A percentile compares a stretch with the other conserved stretches of the same genome.
Evolutionary conservation across 2,329 filamentous ascomycete species (phyloP).

Genomic region (Epichloe gansuensis): DNA sequence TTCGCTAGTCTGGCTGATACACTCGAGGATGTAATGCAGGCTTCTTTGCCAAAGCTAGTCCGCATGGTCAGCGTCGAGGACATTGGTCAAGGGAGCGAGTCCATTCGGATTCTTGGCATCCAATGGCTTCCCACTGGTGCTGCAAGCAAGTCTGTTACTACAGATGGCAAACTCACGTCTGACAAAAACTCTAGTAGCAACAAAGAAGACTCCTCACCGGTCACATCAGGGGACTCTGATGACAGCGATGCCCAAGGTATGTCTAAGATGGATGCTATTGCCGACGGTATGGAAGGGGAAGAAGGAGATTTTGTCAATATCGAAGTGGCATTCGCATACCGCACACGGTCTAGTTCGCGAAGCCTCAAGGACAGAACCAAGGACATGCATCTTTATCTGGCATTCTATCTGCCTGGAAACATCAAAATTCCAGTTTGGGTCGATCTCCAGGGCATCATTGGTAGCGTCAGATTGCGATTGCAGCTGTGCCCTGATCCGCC

Average conservation of each 20-base stretch:
- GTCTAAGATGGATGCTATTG: slow-evolving; percentile 20
- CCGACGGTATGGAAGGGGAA: slow-evolving; percentile 59
- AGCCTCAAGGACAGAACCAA: slow-evolving; percentile 60
- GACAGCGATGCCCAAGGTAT: slow-evolving; percentile 16
- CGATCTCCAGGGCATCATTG: slow-evolving; percentile 59
- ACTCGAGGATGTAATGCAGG: slow-evolving; percentile 72
- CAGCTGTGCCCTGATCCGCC: slow-evolving; percentile 67
- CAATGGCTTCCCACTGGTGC: slow-evolving; percentile 62
- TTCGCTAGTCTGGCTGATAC: slow-evolving; percentile 58
- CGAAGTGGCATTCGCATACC: slow-evolving; percentile 63
- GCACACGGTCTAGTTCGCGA: slow-evolving; percentile 47
- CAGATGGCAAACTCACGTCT: slow-evolving; percentile 41
- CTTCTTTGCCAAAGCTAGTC: slow-evolving; percentile 54
- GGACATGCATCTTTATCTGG: slow-evolving; percentile 51
- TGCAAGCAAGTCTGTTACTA: slow-evolving; percentile 46
- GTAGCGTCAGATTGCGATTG: slow-evolving; percentile 54
- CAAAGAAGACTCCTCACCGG: slow-evolving; percentile 16
- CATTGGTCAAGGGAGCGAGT: slow-evolving; percentile 62
- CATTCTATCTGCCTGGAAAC: slow-evolving; percentile 54
- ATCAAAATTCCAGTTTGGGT: slow-evolving; percentile 57
- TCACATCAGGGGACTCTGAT: neutral
- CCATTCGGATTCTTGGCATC: slow-evolving; percentile 57
- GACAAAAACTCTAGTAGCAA: slow-evolving; percentile 20
- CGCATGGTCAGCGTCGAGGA: slow-evolving; percentile 68
- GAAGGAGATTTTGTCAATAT: slow-evolving; percentile 70